These are phyloP conservation scores for Rhynchospora tenuis DNA, from an alignment of 176 grass and related monocot genomes.

Conservation along the genomic window DNA sequence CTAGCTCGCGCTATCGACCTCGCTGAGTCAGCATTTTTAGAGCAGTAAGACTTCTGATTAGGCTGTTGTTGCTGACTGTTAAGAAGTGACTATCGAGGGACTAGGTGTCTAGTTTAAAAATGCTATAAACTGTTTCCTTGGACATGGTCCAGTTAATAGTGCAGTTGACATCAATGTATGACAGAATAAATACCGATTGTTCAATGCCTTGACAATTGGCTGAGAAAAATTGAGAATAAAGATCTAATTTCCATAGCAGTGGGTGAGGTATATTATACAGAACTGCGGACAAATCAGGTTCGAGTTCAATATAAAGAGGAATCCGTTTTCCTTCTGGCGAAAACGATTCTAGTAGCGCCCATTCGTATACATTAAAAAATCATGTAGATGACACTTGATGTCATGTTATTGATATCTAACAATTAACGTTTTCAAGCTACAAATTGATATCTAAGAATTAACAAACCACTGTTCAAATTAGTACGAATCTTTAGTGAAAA, in stretches of 20 bases:
- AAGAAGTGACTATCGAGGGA: neutral
- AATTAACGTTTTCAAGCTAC: too few species aligned
- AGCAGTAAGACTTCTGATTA: conserved; percentile 23
- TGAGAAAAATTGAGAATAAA: neutral
- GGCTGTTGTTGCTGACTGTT: neutral
- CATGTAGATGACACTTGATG: too few species aligned
- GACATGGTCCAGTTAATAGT: neutral
- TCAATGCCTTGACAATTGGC: neutral
- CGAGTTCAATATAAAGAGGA: too few species aligned
- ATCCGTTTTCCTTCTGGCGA: too few species aligned
- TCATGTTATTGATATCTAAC: too few species aligned
- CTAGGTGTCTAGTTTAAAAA: neutral
- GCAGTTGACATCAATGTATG: neutral
- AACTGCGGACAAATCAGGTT: too few species aligned
- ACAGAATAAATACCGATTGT: neutral
- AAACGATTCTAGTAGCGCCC: too few species aligned
- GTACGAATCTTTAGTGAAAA: too few species aligned
- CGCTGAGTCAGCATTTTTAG: conserved; percentile 73
- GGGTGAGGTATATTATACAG: too few species aligned
- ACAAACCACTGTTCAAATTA: too few species aligned
- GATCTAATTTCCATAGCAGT: neutral
- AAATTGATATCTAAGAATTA: too few species aligned
- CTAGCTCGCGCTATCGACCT: conserved; percentile 84
- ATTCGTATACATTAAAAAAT: too few species aligned
- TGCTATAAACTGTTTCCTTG: neutral